Base-by-base conservation (phyloP, 805 yeast genomes). In the Ogataea parapolymorpha region DNA sequence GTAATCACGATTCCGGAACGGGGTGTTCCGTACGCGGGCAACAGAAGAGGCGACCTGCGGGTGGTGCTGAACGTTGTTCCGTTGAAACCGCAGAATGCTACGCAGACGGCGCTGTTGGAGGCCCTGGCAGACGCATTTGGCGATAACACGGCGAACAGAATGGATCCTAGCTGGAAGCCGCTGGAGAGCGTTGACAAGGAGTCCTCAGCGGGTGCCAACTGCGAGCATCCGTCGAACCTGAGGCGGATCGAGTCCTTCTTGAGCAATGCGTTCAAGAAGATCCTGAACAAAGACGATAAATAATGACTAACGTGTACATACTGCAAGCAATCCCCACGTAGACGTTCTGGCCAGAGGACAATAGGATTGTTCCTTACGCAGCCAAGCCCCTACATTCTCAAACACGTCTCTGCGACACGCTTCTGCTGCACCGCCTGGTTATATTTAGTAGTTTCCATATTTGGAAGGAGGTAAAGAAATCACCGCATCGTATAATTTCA, bases 101-200 rank as follows among this genome's bases (percentile, higher is more conserved):
- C 93, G 1, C 96, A 93, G 62, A 82, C 81, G 10, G 95, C 95
- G 22, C 68, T 93, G 41, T 72, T 95, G 55, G 99, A 93, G 61
- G 96, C 96, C 0, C 72, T 93, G 48, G 99, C 99, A 1, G 96
- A 89, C 58, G 84, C 95, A 2, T 75, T 84, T 35, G 79, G 85
- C 44, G 99, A 93, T 61, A 70, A 71, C 31, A 74, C 71, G 17
- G 99, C 99, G 3, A 84, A 75, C 51, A 71, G 95, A 49, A 69
- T 81, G 10, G 80, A 78, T 55, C 77, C 79, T 18, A 52, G 64
- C 23, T 66, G 70, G 71, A 62, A 61, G 45, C 67, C 68, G 13
- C 48, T 64, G 31, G 63, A 59, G n/a, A 47, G 50, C 15, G 39
- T 49, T 2, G 25, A 13, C 25, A 38, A 25, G 8, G 27, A 20